These are phyloP conservation scores for Epichloe festucae DNA, from an alignment of 2,329 filamentous ascomycete species.

Conservation along the genomic window DNA sequence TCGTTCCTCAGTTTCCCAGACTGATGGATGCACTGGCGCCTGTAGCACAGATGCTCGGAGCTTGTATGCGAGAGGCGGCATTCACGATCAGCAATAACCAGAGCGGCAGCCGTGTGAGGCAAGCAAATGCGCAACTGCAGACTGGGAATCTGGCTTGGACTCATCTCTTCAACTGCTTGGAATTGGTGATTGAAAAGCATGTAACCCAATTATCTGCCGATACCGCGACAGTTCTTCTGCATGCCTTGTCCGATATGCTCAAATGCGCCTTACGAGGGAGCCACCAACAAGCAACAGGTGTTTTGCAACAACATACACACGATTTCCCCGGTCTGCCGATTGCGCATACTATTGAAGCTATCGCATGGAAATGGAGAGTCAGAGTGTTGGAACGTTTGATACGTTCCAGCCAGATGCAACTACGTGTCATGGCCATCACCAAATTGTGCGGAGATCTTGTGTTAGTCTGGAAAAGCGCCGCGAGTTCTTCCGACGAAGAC, in stretches of 20 bases:
- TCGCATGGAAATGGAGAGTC: slow-evolving; percentile 57
- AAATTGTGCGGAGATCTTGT: slow-evolving; percentile 61
- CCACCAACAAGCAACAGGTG: slow-evolving; percentile 21
- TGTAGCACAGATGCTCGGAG: slow-evolving; percentile 22
- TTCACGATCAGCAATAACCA: slow-evolving; percentile 9
- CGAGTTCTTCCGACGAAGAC: slow-evolving; percentile 29
- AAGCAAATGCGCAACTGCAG: slow-evolving; percentile 22
- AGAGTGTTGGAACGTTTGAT: slow-evolving; percentile 57
- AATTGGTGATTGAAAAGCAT: slow-evolving; percentile 39
- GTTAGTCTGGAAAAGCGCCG: slow-evolving; percentile 45
- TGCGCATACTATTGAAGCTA: slow-evolving; percentile 32
- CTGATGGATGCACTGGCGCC: slow-evolving; percentile 29
- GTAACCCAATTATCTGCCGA: slow-evolving; percentile 38
- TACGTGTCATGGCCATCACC: slow-evolving; percentile 69
- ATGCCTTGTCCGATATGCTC: slow-evolving; percentile 31
- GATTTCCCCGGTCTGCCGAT: slow-evolving; percentile 24
- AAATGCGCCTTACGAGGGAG: slow-evolving; percentile 25
- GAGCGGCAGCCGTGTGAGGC: slow-evolving; percentile 10
- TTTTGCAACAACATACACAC: slow-evolving; percentile 13
- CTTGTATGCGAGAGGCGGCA: slow-evolving; percentile 19
- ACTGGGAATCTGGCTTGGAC: slow-evolving; percentile 31
- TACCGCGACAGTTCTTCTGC: slow-evolving; percentile 25
- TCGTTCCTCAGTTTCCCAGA: slow-evolving; percentile 34
- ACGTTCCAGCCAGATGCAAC: slow-evolving; percentile 76
- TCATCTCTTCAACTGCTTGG: slow-evolving; percentile 28